phyloP scores from a whole-genome alignment of 805 yeast species.

The Priceomyces fermenticarens region DNA sequence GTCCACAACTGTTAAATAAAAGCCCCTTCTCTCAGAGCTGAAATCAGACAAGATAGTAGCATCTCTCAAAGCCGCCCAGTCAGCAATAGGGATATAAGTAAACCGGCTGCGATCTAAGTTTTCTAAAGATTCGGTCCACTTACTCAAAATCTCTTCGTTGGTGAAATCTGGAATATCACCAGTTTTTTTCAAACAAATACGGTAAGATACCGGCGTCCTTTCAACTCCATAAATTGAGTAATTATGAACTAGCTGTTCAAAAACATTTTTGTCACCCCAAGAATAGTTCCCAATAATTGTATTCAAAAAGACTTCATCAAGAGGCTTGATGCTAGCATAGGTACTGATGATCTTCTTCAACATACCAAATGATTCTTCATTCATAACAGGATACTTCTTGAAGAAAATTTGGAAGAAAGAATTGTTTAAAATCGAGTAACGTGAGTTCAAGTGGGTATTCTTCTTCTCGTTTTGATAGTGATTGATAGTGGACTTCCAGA shows the following conservation, averaged over 20 bases:
- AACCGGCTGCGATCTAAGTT: conserved; percentile 52
- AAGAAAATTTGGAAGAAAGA: conserved; percentile 69
- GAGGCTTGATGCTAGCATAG: conserved; percentile 54
- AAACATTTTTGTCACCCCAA: conserved; percentile 67
- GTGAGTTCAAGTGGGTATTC: conserved; percentile 58
- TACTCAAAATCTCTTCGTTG: conserved; percentile 47
- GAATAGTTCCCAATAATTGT: conserved; percentile 63
- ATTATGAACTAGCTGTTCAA: conserved; percentile 59
- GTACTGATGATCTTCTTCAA: conserved; percentile 55
- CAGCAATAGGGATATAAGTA: conserved; percentile 72
- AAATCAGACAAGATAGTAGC: conserved; percentile 57
- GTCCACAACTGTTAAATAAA: conserved; percentile 56
- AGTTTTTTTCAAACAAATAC: conserved; percentile 69
- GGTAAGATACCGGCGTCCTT: conserved; percentile 65
- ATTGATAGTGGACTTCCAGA: conserved; percentile 61
- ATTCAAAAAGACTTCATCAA: conserved; percentile 81
- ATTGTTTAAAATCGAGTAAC: conserved; percentile 69
- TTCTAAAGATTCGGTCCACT: conserved; percentile 52
- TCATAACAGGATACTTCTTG: conserved; percentile 48
- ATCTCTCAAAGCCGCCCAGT: conserved; percentile 80
- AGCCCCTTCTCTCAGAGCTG: conserved; percentile 44
- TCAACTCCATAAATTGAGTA: conserved; percentile 56
- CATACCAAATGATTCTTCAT: conserved; percentile 53
- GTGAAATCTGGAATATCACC: conserved; percentile 59
- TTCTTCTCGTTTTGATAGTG: conserved; percentile 46